phyloP scores from a whole-genome alignment of 1,284 basidiomycete species.

The Cutaneotrichosporon cyanovorans region DNA sequence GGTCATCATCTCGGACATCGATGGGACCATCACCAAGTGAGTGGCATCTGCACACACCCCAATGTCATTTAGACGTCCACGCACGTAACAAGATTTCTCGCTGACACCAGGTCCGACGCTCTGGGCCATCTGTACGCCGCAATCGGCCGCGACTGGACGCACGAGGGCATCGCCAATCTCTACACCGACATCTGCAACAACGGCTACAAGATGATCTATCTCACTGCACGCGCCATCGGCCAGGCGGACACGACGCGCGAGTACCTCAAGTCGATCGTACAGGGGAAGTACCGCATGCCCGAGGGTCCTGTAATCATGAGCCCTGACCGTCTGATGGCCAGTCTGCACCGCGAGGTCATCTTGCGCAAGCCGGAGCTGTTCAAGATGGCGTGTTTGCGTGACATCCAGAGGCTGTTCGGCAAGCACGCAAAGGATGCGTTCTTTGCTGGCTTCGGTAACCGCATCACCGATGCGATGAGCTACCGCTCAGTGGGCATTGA shows the following conservation, averaged over 20 bases:
- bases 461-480: conserved; percentile 94
- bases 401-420: conserved; percentile 89
- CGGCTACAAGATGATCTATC: conserved; percentile 97
- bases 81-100: no score
- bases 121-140: conserved; percentile 96
- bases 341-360: conserved; percentile 92
- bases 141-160: conserved; percentile 99
- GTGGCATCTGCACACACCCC: conserved; percentile 33
- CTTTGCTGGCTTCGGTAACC: conserved; percentile 96
- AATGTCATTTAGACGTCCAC: no score
- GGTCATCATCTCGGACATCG: conserved; percentile 94
- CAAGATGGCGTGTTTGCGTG: conserved; percentile 98
- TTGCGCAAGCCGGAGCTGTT: conserved; percentile 98
- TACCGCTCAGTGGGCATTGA: conserved; percentile 94
- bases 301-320: conserved; percentile 99
- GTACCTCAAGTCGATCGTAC: conserved; percentile 89
- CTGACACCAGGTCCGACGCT: conserved; percentile 71
- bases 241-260: conserved; percentile 96
- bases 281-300: conserved; percentile 90
- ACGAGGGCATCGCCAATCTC: conserved; percentile 92
- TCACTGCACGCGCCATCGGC: conserved; percentile 94
- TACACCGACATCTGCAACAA: conserved; percentile 95
- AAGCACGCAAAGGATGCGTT: conserved; percentile 62
- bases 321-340: conserved; percentile 90
- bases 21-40: conserved; percentile 97